Base-by-base conservation (phyloP, 208 protist genomes). In the Leishmania amazonensis region DNA sequence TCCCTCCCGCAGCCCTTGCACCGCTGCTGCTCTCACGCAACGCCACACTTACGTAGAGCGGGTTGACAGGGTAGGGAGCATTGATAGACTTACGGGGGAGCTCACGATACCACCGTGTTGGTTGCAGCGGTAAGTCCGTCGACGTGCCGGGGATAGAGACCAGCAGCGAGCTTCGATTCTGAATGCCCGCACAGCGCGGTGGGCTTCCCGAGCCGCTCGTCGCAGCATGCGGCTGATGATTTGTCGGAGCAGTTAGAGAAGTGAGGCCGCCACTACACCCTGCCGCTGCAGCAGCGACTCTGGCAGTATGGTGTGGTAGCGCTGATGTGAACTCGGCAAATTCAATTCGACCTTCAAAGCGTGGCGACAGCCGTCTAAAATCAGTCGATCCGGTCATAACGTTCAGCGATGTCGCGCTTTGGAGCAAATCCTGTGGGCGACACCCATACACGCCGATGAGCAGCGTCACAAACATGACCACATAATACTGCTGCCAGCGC, bases 41-140 rank as follows among this genome's bases (percentile, higher is more conserved):
- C 17, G 75, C 60, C 15, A 7, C 49, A 13, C 68, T 79, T n/a
- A 86, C 77, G 81, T 88, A 92, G 8, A 95, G 75, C n/a, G 92
- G 91, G 79, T 95, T 95, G 21, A 83, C 60, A 21, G 80, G 64
- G 15, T 88, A 91, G 0, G 90, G 92, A 7, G 86, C 79, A 78
- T 85, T 89, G 42, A 85, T 87, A 8, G 94, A 83, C n/a, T 79
- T 81, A 45, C 60, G 80, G 0, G 92, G 90, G 58, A 94, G 70
- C 53, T 83, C 76, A 2, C 86, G 85, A 74, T 88, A 93, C 28
- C 88, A 81, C 45, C 89, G 79, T 17, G 35, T 68, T 19, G 70
- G 67, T 24, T 75, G 72, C 31, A 80, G 35, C 2, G 74, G 70
- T 49, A 84, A 60, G 64, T 89, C 84, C 11, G 40, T 24, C 17